Percentiles rank a stretch among this genome's conserved stretches.
Conservation (phyloP, 345 rosid species). For the Eucalyptus viminalis region DNA sequence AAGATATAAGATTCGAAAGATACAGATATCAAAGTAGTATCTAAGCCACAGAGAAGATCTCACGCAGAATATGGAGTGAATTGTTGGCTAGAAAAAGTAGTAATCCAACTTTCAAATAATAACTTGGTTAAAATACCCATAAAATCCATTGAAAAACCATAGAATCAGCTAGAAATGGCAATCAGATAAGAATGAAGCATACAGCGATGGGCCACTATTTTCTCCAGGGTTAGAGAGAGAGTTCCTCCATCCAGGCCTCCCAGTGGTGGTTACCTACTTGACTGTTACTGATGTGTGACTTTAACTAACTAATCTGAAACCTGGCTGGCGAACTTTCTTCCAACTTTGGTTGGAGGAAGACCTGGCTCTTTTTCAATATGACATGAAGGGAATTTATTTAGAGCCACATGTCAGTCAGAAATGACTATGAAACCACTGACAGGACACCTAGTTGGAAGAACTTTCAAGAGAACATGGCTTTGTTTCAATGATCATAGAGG, state of each 20-base stretch:
- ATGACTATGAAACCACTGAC: not conserved
- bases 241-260: not conserved
- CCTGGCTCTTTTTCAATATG: not conserved
- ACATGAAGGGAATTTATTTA: not conserved
- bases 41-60: not conserved
- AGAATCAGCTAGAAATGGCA: not conserved
- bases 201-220: not conserved
- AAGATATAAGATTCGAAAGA: not conserved
- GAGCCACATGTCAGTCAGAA: not conserved
- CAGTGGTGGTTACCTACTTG: not conserved
- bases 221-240: not conserved
- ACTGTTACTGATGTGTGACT: not conserved
- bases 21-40: not conserved
- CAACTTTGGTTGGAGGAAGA: not conserved
- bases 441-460: not conserved
- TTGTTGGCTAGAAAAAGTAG: not conserved
- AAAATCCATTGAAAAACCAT: not conserved
- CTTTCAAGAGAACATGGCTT: not conserved
- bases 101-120: not conserved
- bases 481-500: not conserved
- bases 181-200: not conserved
- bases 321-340: not conserved
- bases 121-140: not conserved
- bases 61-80: not conserved
- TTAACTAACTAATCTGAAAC: not conserved